These are phyloP conservation scores for Alectoria sarmentosa DNA, from an alignment of 495 filamentous ascomycete genomes.

Conservation along the genomic window DNA sequence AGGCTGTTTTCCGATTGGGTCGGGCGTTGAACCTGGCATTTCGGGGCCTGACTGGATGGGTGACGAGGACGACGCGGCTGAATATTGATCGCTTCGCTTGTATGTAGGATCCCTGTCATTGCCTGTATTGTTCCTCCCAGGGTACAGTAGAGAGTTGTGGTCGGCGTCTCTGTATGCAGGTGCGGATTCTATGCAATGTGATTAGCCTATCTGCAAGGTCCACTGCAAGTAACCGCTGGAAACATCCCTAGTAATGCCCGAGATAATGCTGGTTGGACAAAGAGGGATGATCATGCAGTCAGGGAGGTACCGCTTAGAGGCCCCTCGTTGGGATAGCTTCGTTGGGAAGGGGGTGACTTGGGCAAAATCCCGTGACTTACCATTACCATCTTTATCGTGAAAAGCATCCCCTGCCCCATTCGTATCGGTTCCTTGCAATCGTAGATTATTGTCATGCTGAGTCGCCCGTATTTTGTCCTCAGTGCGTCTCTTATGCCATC, in stretches of 20 bases:
- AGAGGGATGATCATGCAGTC: background rate
- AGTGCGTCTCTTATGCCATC: slow-evolving; percentile 7
- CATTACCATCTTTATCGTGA: slow-evolving; percentile 3
- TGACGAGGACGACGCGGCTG: background rate
- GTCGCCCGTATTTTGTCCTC: no score
- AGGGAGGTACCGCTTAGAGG: background rate
- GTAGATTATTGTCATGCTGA: background rate
- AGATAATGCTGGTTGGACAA: background rate
- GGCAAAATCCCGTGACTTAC: background rate
- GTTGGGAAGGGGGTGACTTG: background rate
- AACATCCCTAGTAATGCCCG: background rate
- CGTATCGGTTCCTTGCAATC: background rate
- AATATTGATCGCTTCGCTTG: background rate
- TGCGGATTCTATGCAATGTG: background rate
- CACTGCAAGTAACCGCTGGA: background rate
- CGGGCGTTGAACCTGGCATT: background rate
- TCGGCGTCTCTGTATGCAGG: background rate
- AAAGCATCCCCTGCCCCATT: slow-evolving; percentile 4
- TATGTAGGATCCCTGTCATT: background rate
- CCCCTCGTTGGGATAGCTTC: background rate
- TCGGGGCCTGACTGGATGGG: background rate
- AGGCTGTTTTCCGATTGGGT: background rate
- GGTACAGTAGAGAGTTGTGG: background rate
- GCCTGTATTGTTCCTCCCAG: background rate
- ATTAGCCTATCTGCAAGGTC: background rate